A percentile compares a stretch with the other conserved stretches of the same genome.
Evolutionary conservation across 306 rosid genomes (phyloP).

Genomic region (Styphnolobium japonicum): DNA sequence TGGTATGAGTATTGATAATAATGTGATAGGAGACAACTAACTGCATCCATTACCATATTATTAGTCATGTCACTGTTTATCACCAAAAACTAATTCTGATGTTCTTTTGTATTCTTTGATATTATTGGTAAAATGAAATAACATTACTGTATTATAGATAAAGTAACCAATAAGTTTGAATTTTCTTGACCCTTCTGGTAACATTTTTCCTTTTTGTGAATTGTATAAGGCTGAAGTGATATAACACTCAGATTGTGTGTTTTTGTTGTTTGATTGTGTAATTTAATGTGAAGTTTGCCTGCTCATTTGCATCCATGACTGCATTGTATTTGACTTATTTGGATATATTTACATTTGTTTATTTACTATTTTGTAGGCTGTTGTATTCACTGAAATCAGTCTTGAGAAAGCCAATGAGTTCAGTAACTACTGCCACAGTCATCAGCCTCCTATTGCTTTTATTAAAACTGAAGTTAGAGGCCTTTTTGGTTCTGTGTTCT

Average conservation of each 20-base stretch:
- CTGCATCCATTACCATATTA: neutral
- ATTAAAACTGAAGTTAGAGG: slow-evolving; percentile 88
- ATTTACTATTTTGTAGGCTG: slow-evolving; percentile 60
- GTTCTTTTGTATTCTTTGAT: neutral
- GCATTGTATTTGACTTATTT: slow-evolving; percentile 15
- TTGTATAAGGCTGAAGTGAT: neutral
- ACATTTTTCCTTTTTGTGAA: neutral
- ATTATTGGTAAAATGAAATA: neutral
- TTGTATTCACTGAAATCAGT: slow-evolving; percentile 73
- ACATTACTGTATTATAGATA: neutral
- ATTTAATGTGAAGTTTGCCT: neutral
- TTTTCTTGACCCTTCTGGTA: neutral
- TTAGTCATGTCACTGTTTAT: neutral
- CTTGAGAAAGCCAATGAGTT: slow-evolving; percentile 76
- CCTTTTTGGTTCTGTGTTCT: slow-evolving; percentile 86
- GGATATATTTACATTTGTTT: neutral
- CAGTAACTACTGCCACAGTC: slow-evolving; percentile 78
- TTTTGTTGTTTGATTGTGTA: neutral
- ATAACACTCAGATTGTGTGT: neutral
- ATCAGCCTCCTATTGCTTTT: slow-evolving; percentile 86
- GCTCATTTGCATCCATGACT: neutral
- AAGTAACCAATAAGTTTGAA: neutral
- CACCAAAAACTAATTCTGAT: neutral
- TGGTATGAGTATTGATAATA: neutral
- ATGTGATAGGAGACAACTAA: neutral